Percentiles rank a stretch among this genome's conserved stretches.
phyloP scores from a whole-genome alignment of 768 basidiomycete species.

The Naganishia onofrii region DNA sequence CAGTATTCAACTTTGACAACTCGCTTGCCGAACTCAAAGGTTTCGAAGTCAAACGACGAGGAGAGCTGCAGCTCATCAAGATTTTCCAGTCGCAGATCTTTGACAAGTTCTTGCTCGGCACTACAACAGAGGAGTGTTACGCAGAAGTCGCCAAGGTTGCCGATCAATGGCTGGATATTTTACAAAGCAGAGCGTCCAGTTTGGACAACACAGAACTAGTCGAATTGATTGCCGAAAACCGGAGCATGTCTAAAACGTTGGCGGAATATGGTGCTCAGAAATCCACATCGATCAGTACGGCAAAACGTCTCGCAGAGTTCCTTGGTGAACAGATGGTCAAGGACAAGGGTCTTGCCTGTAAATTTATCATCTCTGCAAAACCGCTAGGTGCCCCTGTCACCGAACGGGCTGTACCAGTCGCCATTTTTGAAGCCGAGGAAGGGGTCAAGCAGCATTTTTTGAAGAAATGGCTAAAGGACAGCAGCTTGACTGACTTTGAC shows the following conservation, averaged over 20 bases:
- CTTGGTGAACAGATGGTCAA: slow-evolving; percentile 98
- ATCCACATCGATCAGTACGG: slow-evolving; percentile 96
- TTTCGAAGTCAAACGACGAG: slow-evolving; percentile 96
- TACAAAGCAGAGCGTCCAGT: slow-evolving; percentile 79
- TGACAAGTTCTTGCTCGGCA: slow-evolving; percentile 90
- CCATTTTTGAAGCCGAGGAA: slow-evolving; percentile 95
- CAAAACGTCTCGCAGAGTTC: slow-evolving; percentile 90
- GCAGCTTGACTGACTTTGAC: slow-evolving; percentile 78
- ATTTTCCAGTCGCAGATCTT: slow-evolving; percentile 99
- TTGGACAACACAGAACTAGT: slow-evolving; percentile 88
- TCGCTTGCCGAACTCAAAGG: slow-evolving; percentile 97
- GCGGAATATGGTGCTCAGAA: slow-evolving; percentile 96
- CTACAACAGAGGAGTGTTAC: slow-evolving; percentile 93
- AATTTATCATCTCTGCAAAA: slow-evolving; percentile 95
- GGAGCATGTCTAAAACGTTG: slow-evolving; percentile 94
- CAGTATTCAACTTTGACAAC: slow-evolving; percentile 97
- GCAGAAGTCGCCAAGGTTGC: slow-evolving; percentile 88
- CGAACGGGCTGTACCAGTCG: slow-evolving; percentile 91
- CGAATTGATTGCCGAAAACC: slow-evolving; percentile 95
- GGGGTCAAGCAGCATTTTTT: slow-evolving; percentile 83
- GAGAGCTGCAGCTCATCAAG: slow-evolving; percentile 97
- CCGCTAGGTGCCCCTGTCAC: slow-evolving; percentile 92
- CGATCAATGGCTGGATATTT: slow-evolving; percentile 94
- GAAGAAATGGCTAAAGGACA: slow-evolving; percentile 95
- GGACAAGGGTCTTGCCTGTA: slow-evolving; percentile 97